A percentile compares a stretch with the other conserved stretches of the same genome.
Conservation (phyloP, 2,329 filamentous ascomycete species). For the Penicillium crustosum region DNA sequence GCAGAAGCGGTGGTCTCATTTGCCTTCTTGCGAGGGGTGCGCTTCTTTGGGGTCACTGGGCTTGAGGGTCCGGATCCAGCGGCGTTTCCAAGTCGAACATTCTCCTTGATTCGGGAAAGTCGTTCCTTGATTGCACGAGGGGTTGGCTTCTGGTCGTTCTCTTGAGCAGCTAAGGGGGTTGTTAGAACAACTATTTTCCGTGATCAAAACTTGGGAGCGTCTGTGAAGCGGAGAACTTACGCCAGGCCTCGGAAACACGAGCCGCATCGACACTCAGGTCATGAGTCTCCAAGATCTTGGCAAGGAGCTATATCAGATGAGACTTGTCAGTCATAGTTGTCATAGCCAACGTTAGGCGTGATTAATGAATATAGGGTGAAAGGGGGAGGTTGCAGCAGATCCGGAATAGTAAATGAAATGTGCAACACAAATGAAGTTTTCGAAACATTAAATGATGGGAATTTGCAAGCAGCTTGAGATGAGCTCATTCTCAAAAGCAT, state of each 20-base stretch:
- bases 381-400: too few species aligned
- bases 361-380: background rate
- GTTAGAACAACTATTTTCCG: background rate
- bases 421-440: background rate
- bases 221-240: background rate
- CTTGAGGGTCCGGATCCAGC: background rate
- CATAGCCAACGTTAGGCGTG: background rate
- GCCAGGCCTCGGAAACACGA: background rate
- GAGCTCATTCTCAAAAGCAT: background rate
- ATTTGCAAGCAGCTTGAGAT: background rate
- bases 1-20: background rate
- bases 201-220: background rate
- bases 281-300: background rate
- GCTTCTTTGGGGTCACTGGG: background rate
- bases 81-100: background rate
- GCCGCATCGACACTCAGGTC: background rate
- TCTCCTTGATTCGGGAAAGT: background rate
- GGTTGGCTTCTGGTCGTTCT: background rate
- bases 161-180: background rate
- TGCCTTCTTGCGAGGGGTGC: background rate
- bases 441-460: background rate
- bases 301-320: background rate
- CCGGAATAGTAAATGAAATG: background rate
- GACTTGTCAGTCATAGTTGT: background rate
- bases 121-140: background rate